Evolutionary conservation across 768 basidiomycete species (phyloP).

Genomic region (Mycena alexandri): DNA sequence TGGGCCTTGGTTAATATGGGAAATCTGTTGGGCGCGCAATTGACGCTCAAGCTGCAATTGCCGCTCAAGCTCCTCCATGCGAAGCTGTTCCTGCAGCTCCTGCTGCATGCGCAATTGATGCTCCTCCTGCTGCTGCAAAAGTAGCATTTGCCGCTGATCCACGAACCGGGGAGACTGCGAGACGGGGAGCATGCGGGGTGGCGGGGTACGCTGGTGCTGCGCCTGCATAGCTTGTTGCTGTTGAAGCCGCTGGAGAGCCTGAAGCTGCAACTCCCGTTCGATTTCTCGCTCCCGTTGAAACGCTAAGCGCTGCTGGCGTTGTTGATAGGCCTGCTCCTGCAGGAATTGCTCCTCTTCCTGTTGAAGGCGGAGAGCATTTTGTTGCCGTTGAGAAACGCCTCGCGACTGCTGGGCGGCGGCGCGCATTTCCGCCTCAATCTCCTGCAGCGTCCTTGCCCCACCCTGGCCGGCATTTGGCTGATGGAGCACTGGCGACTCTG

Average conservation of each 20-base stretch:
- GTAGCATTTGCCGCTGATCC: conserved; percentile 77
- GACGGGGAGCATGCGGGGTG: conserved; percentile 79
- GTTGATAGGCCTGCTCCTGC: conserved; percentile 50
- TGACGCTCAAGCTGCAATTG: conserved; percentile 77
- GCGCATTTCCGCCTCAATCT: conserved; percentile 90
- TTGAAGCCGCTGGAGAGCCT: conserved; percentile 61
- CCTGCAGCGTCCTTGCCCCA: conserved; percentile 76
- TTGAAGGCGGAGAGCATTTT: conserved; percentile 47
- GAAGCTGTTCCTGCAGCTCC: conserved; percentile 74
- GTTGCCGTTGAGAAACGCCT: conserved; percentile 53
- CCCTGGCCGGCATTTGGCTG: conserved; percentile 49
- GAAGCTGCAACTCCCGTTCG: conserved; percentile 63
- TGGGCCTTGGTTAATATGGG: conserved; percentile 59
- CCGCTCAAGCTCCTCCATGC: conserved; percentile 75
- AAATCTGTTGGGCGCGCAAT: conserved; percentile 65
- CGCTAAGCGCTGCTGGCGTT: conserved; percentile 47
- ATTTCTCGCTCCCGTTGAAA: conserved; percentile 60
- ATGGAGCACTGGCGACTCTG: conserved; percentile 44
- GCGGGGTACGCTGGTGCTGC: conserved; percentile 70
- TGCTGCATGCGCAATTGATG: conserved; percentile 69
- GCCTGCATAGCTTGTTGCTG: conserved; percentile 60
- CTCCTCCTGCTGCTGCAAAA: conserved; percentile 78
- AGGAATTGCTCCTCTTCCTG: conserved; percentile 59
- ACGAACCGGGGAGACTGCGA: conserved; percentile 86
- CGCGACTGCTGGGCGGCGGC: conserved; percentile 64